Conservation (phyloP, 225 moss, liverwort and hornwort species). For the Marchantia polymorpha region DNA sequence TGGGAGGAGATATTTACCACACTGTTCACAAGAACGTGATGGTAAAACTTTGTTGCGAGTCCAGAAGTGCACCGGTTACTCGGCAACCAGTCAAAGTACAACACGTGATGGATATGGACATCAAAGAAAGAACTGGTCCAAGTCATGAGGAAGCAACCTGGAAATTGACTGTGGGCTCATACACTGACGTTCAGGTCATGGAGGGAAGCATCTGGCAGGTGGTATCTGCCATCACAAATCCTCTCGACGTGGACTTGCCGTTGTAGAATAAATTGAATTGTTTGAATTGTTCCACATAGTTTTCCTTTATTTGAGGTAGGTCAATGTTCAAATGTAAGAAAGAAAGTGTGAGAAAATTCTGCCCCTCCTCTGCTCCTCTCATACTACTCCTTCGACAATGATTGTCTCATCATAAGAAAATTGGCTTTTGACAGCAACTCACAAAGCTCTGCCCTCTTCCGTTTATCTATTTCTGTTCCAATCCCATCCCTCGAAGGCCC, state of each 20-base stretch:
- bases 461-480: not conserved
- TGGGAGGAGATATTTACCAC: not conserved
- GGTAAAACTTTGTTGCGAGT: not conserved
- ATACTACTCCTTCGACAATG: not conserved
- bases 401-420: not conserved
- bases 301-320: not conserved
- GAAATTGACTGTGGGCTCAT: not conserved
- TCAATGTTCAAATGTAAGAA: not conserved
- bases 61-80: not conserved
- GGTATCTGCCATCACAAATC: not conserved
- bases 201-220: not conserved
- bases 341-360: not conserved
- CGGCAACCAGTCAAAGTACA: not conserved
- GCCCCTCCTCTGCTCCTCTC: not conserved
- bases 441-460: no score
- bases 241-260: not conserved
- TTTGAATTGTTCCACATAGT: not conserved
- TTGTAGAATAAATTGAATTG: not conserved
- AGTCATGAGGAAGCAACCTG: not conserved
- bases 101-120: not conserved
- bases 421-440: not conserved
- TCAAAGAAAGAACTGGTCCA: not conserved
- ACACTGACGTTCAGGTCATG: not conserved
- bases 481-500: not conserved
- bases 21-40: not conserved